Evolutionary conservation across 2,329 filamentous ascomycete species (phyloP), one percentile per base, ranked within the genome.

Genomic region (Phoma sp.): DNA sequence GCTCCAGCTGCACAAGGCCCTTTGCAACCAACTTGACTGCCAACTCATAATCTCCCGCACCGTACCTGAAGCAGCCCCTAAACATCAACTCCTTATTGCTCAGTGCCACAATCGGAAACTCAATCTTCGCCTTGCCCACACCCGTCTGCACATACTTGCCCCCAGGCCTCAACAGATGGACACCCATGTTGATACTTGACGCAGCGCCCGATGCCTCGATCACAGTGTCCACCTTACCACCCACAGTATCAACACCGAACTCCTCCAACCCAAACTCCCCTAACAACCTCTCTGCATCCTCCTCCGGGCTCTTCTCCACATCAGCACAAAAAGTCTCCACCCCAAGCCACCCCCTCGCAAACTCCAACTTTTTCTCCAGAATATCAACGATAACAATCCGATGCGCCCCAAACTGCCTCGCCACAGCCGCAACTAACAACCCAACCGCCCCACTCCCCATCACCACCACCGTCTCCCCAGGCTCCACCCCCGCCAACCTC

Each of bases 111-210:
- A 98, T 97, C 21, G 94, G 93, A 62, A 97, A 89, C 75, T 85
- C 91, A 80, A 97, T 92, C 81, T 96, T 91, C 73, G 92, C 90
- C 81, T 89, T 92, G 61, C 94, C 94, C 9, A 97, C 91, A 21
- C 94, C 94, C 61, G 96, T 95, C 62, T 97, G 89, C 72, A 97
- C 96, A 53, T 96, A 94, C 79, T 95, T 96, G 62, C 94, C 94
- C 60, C 93, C 94, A 67, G 96, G 96, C 77, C 92, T 92, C 72
- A 89, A 83, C 15, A 91, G 87, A 84, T 91, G 92, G 71, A 97
- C 92, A 39, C 92, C 92, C 22, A 90, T 84, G 4, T 89, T 86
- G 65, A 97, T 89, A 74, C 89, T 93, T 76, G 88, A 90, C 80
- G 96, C 91, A 8, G 96, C 91, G 40, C 94, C 94, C 0, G 94